Evolutionary conservation across 306 rosid genomes (phyloP).

Genomic region (Vicia sativa): DNA sequence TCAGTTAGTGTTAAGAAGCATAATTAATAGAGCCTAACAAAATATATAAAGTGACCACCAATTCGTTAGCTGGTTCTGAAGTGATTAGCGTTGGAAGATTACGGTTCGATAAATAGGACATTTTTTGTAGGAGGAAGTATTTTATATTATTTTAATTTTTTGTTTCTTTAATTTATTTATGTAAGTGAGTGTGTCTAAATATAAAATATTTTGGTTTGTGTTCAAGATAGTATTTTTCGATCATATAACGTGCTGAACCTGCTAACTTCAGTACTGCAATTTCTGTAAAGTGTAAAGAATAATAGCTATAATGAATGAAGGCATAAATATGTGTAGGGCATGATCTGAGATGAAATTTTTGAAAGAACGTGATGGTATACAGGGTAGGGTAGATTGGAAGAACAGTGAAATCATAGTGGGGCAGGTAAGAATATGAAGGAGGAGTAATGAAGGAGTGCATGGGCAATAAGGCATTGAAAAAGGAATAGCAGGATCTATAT

Average conservation of each 20-base stretch:
- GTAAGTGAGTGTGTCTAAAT: no score
- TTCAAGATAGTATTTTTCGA: background rate
- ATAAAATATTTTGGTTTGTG: no score
- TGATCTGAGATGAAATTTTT: slow-evolving; percentile 18
- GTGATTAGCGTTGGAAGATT: no score
- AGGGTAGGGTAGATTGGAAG: slow-evolving; percentile 19
- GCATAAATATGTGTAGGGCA: slow-evolving; percentile 36
- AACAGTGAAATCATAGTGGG: slow-evolving; percentile 40
- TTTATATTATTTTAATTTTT: no score
- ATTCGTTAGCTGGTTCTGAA: no score
- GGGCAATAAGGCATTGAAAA: slow-evolving; percentile 21
- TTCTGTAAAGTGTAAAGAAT: slow-evolving; percentile 18
- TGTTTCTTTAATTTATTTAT: no score
- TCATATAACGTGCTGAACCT: slow-evolving; percentile 7
- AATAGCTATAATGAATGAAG: slow-evolving; percentile 21
- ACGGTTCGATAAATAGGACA: no score
- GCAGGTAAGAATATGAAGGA: slow-evolving; percentile 27
- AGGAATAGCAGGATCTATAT: slow-evolving; percentile 2
- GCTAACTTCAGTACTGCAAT: slow-evolving; percentile 9
- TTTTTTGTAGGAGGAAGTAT: no score
- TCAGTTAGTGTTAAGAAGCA: no score
- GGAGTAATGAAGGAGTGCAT: slow-evolving; percentile 31
- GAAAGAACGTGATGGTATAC: slow-evolving; percentile 38
- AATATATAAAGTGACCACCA: no score
- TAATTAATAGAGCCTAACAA: no score